phyloP scores from a whole-genome alignment of 768 basidiomycete genomes.

The Tricholoma flavovirens region DNA sequence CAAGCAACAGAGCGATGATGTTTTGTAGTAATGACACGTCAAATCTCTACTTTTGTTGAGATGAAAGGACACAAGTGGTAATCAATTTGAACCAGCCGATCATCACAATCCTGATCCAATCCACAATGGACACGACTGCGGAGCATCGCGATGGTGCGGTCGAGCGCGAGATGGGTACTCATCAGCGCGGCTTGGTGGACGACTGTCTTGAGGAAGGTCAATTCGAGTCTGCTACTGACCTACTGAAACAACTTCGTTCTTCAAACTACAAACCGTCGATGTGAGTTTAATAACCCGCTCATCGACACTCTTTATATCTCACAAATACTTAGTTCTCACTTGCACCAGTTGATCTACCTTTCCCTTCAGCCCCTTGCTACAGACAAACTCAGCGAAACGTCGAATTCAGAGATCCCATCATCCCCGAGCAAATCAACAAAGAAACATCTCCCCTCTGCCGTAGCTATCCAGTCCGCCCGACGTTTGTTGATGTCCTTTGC shows the following conservation, averaged over 20 bases:
- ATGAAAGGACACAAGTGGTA: background rate
- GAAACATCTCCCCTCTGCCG: constrained; percentile 33
- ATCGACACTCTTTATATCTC: background rate
- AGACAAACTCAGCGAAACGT: constrained; percentile 16
- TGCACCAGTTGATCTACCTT: constrained; percentile 66
- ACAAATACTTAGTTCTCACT: constrained; percentile 41
- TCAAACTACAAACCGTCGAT: constrained; percentile 49
- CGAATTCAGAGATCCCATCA: constrained; percentile 20
- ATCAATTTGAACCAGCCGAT: too few species aligned
- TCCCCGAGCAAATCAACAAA: constrained; percentile 48
- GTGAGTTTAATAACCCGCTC: constrained; percentile 49
- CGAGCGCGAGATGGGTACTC: constrained; percentile 40
- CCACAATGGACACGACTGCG: constrained; percentile 1
- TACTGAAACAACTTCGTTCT: constrained; percentile 58
- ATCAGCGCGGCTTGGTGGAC: constrained; percentile 57
- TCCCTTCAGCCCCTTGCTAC: constrained; percentile 51
- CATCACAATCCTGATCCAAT: too few species aligned
- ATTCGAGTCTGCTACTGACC: constrained; percentile 59
- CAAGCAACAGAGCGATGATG: background rate
- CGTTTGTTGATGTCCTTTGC: constrained; percentile 51
- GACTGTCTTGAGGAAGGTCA: constrained; percentile 74
- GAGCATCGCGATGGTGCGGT: constrained; percentile 6
- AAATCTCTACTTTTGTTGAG: background rate
- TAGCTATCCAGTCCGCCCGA: constrained; percentile 46
- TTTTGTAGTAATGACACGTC: background rate